Evolutionary conservation across 768 basidiomycete species (phyloP), one percentile per base, ranked within the genome.

Genomic region (Mycena sanguinolenta): DNA sequence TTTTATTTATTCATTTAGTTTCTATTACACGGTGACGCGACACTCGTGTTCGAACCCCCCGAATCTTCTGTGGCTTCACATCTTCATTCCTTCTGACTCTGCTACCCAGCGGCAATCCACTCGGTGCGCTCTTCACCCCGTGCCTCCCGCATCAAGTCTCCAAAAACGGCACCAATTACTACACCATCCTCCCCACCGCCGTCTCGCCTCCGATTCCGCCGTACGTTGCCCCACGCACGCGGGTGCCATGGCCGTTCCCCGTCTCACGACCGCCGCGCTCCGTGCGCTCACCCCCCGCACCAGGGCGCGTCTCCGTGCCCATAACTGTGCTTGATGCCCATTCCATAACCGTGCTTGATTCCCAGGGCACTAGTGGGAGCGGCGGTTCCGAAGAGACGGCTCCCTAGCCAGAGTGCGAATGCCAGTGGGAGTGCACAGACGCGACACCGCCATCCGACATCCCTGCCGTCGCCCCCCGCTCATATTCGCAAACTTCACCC

Each of bases 171-270:
- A 25, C 30, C 9, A 44, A 59, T 49, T 69, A 69, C 54, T 69
- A 64, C 68, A 46, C 25, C 36, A 36, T 69, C n/a, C 68, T 69
- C 57, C 68, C 68, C 9, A 52, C 57, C 3, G 68, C 68, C 34
- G 68, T 69, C 28, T 69, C 68, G 2, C 68, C 68, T n/a, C 68
- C 68, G 0, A 58, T 69, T 28, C 62, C 62, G 4, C 46, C 55
- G 0, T 42, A 44, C 30, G 14, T 3, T 6, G 58, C 58, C 3
- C 54, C 23, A 3, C 7, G 32, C 0, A n/a, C n/a, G n/a, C n/a
- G n/a, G n/a, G n/a, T n/a, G n/a, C 19, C 49, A 9, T 32, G 3
- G 32, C 32, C 6, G 32, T 5, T 34, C 10, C 32, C 32, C 32
- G 4, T 34, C 32, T n/a, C n/a, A n/a, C n/a, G n/a, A 2, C 30